Base-by-base conservation (phyloP, 257 asterid species). In the Paraleonurus japonicus region DNA sequence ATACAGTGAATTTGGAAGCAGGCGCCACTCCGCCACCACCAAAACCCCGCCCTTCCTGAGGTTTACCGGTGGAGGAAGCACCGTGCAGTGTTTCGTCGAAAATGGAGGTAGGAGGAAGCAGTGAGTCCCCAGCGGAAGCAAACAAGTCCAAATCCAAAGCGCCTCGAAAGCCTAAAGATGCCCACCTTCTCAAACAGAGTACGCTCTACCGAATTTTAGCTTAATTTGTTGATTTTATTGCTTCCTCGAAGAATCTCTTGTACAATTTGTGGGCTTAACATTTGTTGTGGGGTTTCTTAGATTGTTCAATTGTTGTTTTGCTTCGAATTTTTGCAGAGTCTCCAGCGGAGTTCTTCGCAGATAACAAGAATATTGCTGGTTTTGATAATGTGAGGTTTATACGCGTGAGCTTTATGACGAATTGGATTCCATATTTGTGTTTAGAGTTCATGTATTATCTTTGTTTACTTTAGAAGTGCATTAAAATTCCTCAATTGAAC, bases 301-400 rank as follows among this genome's bases (percentile, higher is more conserved):
- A 19, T 32, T 50, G 68, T 61, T 65, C 76, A 39, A 43, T 72
- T 27, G 35, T 63, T 53, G 24, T 61, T 35, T 19, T 51, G 45
- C 43, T 67, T 66, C 24, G 23, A 41, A 53, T 71, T 81, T n/a
- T 39, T 74, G 84, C 89, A 92, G 97, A 92, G 73, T 92, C 97
- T 69, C 96, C 97, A 9, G 96, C 97, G 75, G 97, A 92, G 83
- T 92, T 92, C 84, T 92, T 89, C 65, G 97, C 97, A 1, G 97
- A 92, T 65, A 92, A 92, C 83, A 92, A 92, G 90, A 92, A 92
- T 70, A 92, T 92, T 64, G 96, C 97, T 30, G 96, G 96, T n/a
- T 92, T 92, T 79, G 97, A 92, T 78, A 92, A 89, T 66, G 97
- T 91, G 82, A 82, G 92, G 57, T 73, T 81, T 60, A 27, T 62